Percentiles rank a stretch among this genome's conserved stretches.
Conservation (phyloP, 108 stramenopile species). For the Fragilariopsis cylindrus region DNA sequence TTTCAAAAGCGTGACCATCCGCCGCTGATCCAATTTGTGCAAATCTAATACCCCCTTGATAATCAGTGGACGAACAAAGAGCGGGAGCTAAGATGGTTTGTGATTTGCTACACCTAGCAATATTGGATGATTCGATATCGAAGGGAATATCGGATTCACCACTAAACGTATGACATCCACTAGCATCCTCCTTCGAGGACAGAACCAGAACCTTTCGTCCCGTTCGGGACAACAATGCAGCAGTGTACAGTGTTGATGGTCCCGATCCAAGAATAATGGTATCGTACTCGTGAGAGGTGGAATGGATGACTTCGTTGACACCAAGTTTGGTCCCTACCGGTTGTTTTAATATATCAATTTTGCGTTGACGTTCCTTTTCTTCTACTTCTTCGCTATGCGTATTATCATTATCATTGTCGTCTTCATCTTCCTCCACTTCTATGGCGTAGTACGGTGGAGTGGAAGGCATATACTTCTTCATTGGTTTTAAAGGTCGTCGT, state of each 20-base stretch:
- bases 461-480: constrained; percentile 38
- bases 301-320: constrained; percentile 48
- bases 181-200: constrained; percentile 62
- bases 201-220: constrained; percentile 79
- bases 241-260: constrained; percentile 67
- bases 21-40: constrained; percentile 64
- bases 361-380: constrained; percentile 33
- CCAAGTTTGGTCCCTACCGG: constrained; percentile 64
- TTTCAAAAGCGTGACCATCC: constrained; percentile 79
- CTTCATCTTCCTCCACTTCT: not conserved
- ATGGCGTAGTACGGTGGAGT: constrained; percentile 43
- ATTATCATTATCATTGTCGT: constrained; percentile 1
- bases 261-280: constrained; percentile 81
- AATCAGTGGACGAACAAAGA: constrained; percentile 62
- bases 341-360: constrained; percentile 49
- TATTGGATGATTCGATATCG: constrained; percentile 58
- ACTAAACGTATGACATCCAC: constrained; percentile 61
- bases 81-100: constrained; percentile 80
- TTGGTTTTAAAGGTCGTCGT: constrained; percentile 41
- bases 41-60: constrained; percentile 85
- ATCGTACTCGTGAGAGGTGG: constrained; percentile 55
- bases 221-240: constrained; percentile 71
- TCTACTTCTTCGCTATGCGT: not conserved
- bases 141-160: constrained; percentile 59
- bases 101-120: constrained; percentile 54